These are phyloP conservation scores for Gentiana straminea DNA, from an alignment of 257 asterid genomes.

Conservation along the genomic window DNA sequence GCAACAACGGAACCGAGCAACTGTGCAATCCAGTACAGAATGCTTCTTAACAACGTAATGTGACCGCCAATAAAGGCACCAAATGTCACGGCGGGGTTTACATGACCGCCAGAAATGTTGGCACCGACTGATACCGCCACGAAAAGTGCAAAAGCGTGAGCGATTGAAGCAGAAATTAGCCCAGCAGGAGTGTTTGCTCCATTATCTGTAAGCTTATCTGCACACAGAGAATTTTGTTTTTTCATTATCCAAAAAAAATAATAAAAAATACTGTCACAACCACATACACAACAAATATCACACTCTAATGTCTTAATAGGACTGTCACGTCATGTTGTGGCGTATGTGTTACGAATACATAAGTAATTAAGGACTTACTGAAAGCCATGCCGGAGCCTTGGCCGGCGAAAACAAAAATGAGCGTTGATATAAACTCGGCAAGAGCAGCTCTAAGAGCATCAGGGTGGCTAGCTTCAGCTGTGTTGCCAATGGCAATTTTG, in stretches of 20 bases:
- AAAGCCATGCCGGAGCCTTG: conserved; percentile 90
- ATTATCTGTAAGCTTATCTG: conserved; percentile 46
- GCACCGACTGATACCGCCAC: conserved; percentile 77
- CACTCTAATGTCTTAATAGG: no score
- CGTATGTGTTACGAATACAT: no score
- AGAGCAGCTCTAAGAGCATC: conserved; percentile 66
- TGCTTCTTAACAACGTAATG: conserved; percentile 40
- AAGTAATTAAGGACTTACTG: conserved; percentile 19
- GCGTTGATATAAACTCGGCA: conserved; percentile 76
- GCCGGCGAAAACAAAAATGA: conserved; percentile 77
- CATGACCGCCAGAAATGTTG: conserved; percentile 82
- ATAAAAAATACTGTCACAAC: neutral
- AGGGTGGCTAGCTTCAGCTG: conserved; percentile 55
- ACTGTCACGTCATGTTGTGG: no score
- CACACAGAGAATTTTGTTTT: neutral
- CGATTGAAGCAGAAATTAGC: conserved; percentile 46
- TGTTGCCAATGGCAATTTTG: conserved; percentile 44
- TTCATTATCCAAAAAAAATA: neutral
- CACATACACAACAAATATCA: neutral
- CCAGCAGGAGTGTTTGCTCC: conserved; percentile 66
- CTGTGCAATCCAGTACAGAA: conserved; percentile 75
- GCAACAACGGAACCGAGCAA: conserved; percentile 69
- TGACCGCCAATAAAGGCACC: conserved; percentile 80
- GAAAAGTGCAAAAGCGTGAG: conserved; percentile 73
- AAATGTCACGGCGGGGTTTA: conserved; percentile 77